These are phyloP conservation scores for Tylopilus balloui DNA, from an alignment of 768 basidiomycete species.

Conservation along the genomic window DNA sequence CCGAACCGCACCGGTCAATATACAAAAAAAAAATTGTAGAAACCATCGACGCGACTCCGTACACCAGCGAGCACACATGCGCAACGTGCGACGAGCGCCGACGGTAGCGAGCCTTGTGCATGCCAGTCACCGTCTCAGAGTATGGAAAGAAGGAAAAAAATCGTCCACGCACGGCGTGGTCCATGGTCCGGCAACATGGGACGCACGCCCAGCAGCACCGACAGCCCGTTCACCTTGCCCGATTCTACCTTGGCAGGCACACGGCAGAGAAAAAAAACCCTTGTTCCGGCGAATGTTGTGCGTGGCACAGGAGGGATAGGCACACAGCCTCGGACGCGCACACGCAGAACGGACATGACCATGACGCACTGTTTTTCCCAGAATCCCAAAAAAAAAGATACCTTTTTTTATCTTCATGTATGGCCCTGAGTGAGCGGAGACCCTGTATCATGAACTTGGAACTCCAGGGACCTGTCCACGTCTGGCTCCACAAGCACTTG, in stretches of 20 bases:
- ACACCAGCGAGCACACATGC: background rate
- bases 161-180: background rate
- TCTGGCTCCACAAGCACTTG: slow-evolving; percentile 17
- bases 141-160: background rate
- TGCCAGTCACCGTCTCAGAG: background rate
- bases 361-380: slow-evolving; percentile 15
- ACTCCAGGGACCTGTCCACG: slow-evolving; percentile 22
- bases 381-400: background rate
- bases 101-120: background rate
- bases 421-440: slow-evolving; percentile 11
- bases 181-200: slow-evolving; percentile 2
- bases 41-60: background rate
- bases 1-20: background rate
- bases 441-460: slow-evolving; percentile 15
- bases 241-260: slow-evolving; percentile 3
- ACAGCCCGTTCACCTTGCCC: background rate
- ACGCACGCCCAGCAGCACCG: slow-evolving; percentile 3
- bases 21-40: background rate
- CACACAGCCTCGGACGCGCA: slow-evolving; percentile 6
- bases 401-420: background rate
- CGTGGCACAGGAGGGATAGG: slow-evolving; percentile 10
- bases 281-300: background rate
- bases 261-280: background rate
- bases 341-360: slow-evolving; percentile 18
- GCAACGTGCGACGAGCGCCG: background rate